Evolutionary conservation across 768 basidiomycete species (phyloP).

Genomic region (Mycena pura): DNA sequence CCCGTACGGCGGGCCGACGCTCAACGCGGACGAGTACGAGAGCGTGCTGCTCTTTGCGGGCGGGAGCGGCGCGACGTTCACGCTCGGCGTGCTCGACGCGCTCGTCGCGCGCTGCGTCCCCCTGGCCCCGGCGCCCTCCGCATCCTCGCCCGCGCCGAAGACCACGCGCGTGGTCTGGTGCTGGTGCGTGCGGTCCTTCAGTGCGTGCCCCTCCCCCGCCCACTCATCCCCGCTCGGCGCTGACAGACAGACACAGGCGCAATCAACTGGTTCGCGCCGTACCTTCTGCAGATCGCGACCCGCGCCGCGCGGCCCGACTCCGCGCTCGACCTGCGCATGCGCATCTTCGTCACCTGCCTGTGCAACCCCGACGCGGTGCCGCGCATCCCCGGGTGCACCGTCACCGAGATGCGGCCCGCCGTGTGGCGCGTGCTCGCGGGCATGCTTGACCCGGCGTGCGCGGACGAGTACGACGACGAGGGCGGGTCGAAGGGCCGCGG

Average conservation of each 20-base stretch:
- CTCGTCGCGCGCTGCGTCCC: constrained; percentile 70
- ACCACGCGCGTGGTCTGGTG: constrained; percentile 76
- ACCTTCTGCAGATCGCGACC: constrained; percentile 54
- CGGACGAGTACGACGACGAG: constrained; percentile 26
- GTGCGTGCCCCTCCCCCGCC: constrained; percentile 45
- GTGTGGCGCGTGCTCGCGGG: constrained; percentile 52
- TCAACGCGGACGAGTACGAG: constrained; percentile 76
- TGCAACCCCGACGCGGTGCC: constrained; percentile 75
- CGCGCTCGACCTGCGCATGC: constrained; percentile 69
- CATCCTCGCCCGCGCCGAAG: constrained; percentile 49
- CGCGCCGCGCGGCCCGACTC: constrained; percentile 41
- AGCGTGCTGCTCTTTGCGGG: constrained; percentile 79
- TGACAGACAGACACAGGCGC: constrained; percentile 40
- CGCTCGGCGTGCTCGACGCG: constrained; percentile 82
- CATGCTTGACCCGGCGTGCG: constrained; percentile 39
- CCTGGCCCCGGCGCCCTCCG: no score
- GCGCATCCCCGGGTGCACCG: constrained; percentile 67
- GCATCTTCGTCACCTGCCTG: constrained; percentile 78
- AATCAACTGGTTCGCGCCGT: constrained; percentile 57
- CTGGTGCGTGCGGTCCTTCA: constrained; percentile 81
- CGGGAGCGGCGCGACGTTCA: constrained; percentile 86
- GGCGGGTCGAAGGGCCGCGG: neutral
- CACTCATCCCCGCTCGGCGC: neutral
- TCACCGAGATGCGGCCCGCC: constrained; percentile 56
- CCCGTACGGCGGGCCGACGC: constrained; percentile 81